phyloP scores from a whole-genome alignment of 2,329 filamentous ascomycete genomes.

The Arachnomyces sp. region DNA sequence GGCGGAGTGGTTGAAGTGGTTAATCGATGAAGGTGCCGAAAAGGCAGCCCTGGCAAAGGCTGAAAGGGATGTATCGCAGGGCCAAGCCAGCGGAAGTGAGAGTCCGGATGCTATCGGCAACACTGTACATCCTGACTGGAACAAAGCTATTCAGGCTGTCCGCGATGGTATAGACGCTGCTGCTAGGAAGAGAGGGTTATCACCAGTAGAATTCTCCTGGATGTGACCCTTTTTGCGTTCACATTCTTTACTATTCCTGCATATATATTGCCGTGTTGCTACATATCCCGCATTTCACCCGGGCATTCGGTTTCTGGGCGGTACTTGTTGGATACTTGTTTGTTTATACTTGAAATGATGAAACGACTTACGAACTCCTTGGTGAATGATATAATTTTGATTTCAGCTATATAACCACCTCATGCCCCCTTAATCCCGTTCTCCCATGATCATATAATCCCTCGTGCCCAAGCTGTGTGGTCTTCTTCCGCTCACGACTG shows the following conservation, averaged over 20 bases:
- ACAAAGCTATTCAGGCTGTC: conserved; percentile 10
- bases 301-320: too few species aligned
- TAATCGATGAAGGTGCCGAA: conserved; percentile 16
- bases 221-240: conserved; percentile 5
- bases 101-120: neutral
- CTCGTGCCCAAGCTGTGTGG: too few species aligned
- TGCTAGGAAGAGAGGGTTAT: conserved; percentile 49
- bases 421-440: too few species aligned
- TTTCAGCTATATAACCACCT: too few species aligned
- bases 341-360: too few species aligned
- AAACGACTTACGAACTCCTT: too few species aligned
- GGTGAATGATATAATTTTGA: too few species aligned
- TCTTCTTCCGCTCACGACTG: too few species aligned
- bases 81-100: neutral
- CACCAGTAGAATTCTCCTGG: conserved; percentile 41
- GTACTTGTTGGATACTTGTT: too few species aligned
- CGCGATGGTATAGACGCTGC: conserved; percentile 44
- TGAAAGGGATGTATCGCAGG: conserved; percentile 23
- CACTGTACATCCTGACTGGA: conserved; percentile 9
- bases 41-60: conserved; percentile 10
- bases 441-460: too few species aligned
- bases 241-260: conserved; percentile 3
- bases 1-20: conserved; percentile 53
- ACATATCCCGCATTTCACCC: too few species aligned
- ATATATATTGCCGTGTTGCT: conserved; percentile 3